Percentiles rank a stretch among this genome's conserved stretches.
Conservation (phyloP, 306 rosid genomes). For the Medicago ruthenica region DNA sequence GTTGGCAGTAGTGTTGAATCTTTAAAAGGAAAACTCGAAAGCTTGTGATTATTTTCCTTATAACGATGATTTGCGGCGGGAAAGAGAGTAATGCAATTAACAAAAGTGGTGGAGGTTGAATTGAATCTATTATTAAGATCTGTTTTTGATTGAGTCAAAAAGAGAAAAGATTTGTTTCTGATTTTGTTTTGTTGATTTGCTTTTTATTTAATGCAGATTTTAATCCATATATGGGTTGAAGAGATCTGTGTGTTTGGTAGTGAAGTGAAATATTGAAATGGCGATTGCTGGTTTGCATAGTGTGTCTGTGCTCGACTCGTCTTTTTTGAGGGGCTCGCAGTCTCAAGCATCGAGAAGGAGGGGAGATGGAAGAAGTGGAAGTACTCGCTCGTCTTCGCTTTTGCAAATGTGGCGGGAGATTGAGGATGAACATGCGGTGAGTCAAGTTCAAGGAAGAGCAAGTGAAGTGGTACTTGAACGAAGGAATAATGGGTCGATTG, state of each 20-base stretch:
- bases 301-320: conserved; percentile 80
- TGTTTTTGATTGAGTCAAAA: conserved; percentile 41
- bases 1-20: conserved; percentile 32
- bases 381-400: conserved; percentile 75
- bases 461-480: conserved; percentile 57
- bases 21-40: conserved; percentile 28
- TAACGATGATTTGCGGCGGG: conserved; percentile 14
- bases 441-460: conserved; percentile 64
- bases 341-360: conserved; percentile 64
- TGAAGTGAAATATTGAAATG: conserved; percentile 53
- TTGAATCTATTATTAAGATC: conserved; percentile 38
- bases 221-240: conserved; percentile 61
- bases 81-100: conserved; percentile 24
- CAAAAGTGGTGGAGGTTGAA: conserved; percentile 37
- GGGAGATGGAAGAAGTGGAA: conserved; percentile 64
- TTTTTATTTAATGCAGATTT: conserved; percentile 48
- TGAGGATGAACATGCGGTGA: conserved; percentile 82
- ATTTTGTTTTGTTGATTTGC: conserved; percentile 46
- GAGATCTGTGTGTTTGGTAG: conserved; percentile 43
- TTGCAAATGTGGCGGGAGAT: conserved; percentile 84
- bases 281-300: conserved; percentile 91
- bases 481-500: conserved; percentile 54
- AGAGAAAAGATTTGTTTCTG: conserved; percentile 44
- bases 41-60: conserved; percentile 36
- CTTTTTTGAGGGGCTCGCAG: conserved; percentile 78